These are phyloP conservation scores for Aspergillus arachidicola DNA, from an alignment of 2,329 filamentous ascomycete genomes.

Conservation along the genomic window DNA sequence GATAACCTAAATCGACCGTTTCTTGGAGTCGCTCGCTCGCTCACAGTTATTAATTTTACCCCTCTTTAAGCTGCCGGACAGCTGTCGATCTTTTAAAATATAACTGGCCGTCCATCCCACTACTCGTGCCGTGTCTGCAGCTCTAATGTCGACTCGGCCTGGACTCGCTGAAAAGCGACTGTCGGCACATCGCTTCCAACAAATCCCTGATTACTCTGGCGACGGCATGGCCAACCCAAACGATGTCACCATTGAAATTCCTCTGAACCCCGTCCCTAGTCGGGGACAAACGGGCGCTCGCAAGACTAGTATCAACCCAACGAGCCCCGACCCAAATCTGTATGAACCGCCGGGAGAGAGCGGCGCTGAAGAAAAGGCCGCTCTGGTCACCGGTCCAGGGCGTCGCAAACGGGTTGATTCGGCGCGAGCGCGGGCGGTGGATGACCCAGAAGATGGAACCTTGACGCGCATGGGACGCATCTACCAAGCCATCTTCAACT, in stretches of 20 bases:
- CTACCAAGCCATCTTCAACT: conserved; percentile 64
- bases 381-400: conserved; percentile 26
- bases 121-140: neutral
- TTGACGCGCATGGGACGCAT: conserved; percentile 62
- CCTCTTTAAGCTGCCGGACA: conserved; percentile 6
- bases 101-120: neutral
- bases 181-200: conserved; percentile 49
- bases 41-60: neutral
- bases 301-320: conserved; percentile 37
- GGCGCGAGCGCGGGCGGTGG: conserved; percentile 34
- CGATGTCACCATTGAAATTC: conserved; percentile 64
- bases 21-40: neutral
- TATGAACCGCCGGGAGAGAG: conserved; percentile 29
- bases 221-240: conserved; percentile 51
- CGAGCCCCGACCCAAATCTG: conserved; percentile 33
- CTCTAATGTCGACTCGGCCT: conserved; percentile 37
- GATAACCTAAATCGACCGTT: neutral
- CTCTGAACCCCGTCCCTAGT: conserved; percentile 58
- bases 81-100: neutral
- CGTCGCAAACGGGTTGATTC: conserved; percentile 39
- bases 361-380: conserved; percentile 37
- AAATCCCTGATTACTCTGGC: conserved; percentile 36
- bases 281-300: conserved; percentile 50
- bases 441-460: conserved; percentile 55
- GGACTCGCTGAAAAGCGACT: conserved; percentile 45